These are phyloP conservation scores for Aethionema arabicum DNA, from an alignment of 345 rosid species.

Conservation along the genomic window DNA sequence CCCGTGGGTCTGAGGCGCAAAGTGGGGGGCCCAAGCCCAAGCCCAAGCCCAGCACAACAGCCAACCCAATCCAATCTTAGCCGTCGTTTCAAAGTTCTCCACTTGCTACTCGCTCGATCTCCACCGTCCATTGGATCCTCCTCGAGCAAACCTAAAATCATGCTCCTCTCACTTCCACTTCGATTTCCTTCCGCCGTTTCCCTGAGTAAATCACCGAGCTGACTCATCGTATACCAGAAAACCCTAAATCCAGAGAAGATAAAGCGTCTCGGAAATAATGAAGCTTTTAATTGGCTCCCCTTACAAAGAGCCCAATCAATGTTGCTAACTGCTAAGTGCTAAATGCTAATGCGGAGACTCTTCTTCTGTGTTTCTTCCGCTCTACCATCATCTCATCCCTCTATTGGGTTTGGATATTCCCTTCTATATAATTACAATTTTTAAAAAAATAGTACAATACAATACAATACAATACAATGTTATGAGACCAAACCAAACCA, in stretches of 20 bases:
- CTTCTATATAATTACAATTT: too few relatives aligned
- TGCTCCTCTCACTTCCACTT: constrained; percentile 28
- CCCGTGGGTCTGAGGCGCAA: constrained; percentile 42
- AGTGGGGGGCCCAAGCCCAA: too few relatives aligned
- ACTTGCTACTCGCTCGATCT: constrained; percentile 38
- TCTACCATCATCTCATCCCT: constrained; percentile 13
- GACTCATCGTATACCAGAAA: constrained; percentile 28
- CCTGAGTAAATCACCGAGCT: constrained; percentile 37
- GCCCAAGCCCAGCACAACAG: constrained; percentile 63
- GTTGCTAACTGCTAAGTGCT: constrained; percentile 5
- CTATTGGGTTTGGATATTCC: too few relatives aligned
- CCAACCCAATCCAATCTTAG: constrained; percentile 61
- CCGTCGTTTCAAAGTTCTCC: constrained; percentile 66
- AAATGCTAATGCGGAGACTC: constrained; percentile 28
- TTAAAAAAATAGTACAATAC: too few relatives aligned
- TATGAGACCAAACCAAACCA: constrained; percentile 2
- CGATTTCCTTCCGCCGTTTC: constrained; percentile 17
- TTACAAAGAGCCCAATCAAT: constrained; percentile 13
- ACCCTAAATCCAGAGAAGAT: background rate
- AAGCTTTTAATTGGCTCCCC: constrained; percentile 25
- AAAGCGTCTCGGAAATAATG: constrained; percentile 17
- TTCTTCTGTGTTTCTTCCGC: constrained; percentile 6
- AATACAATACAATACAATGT: background rate
- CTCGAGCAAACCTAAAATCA: constrained; percentile 34
- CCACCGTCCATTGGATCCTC: constrained; percentile 43